Conservation (phyloP, 768 basidiomycete genomes). For the Thelephora ganbajun region DNA sequence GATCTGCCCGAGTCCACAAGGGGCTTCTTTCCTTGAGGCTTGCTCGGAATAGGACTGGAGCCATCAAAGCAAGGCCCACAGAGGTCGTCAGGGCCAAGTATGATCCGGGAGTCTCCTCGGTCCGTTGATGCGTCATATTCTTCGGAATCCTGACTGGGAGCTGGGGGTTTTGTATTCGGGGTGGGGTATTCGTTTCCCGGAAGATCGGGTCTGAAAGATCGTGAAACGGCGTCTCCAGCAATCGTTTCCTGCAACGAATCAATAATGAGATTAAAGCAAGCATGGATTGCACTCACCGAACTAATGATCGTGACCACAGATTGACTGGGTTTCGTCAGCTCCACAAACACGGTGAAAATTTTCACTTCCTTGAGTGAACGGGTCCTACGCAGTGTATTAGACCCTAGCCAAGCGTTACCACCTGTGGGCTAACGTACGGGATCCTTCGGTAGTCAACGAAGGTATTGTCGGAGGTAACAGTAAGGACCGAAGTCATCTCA, state of each 20-base stretch:
- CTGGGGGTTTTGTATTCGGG: constrained; percentile 57
- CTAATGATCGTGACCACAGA: constrained; percentile 41
- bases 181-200: constrained; percentile 45
- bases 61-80: no score
- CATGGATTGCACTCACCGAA: constrained; percentile 33
- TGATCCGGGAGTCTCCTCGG: no score
- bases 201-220: constrained; percentile 45
- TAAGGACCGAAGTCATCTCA: constrained; percentile 61
- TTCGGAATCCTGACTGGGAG: constrained; percentile 14
- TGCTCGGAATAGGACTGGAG: no score
- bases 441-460: constrained; percentile 74
- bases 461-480: constrained; percentile 59
- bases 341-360: constrained; percentile 42
- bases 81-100: no score
- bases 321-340: constrained; percentile 68
- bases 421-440: constrained; percentile 29
- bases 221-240: constrained; percentile 46
- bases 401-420: neutral
- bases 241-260: constrained; percentile 44
- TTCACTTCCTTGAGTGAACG: constrained; percentile 47
- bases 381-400: constrained; percentile 31
- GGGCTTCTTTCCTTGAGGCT: no score
- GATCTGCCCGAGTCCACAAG: no score
- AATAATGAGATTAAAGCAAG: constrained; percentile 7
- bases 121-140: no score